Evolutionary conservation across 1,139 yeast genomes (phyloP), one percentile per base, ranked within the genome.

Genomic region (Debaryomyces robertsiae): DNA sequence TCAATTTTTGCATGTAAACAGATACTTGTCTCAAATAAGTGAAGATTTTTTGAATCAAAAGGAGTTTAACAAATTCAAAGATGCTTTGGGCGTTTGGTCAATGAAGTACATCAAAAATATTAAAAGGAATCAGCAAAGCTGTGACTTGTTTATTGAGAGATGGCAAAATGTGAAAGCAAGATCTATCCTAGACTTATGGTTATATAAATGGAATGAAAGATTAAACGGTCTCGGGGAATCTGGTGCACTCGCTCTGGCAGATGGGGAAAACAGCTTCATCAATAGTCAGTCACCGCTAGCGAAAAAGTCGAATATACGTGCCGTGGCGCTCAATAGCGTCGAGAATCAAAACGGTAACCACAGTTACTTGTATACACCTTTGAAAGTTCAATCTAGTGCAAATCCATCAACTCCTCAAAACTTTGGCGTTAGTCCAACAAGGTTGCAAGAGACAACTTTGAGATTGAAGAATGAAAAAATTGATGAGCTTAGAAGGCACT

Each of bases 141-240:
- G 69, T 48, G 67, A 64, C 10, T 50, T 65, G 35, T 70, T 71
- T 42, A 48, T 56, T 7, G 57, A 56, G 18, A 59, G 69, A 41
- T 67, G 72, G 71, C 61, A 67, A 32, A 43, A 49, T 5, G 52
- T 61, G 7, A 55, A 61, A 33, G 35, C 57, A 32, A 58, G 58
- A 35, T 54, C 68, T 0, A 57, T 70, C 9, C 64, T 71, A 40
- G 73, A 69, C 24, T 52, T 72, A 16, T 72, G 77, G 77, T 18
- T 52, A 1, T 60, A 53, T 39, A 65, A 65, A 43, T 39, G 47
- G 2, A 44, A 27, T 39, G 53, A 46, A 39, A 40, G 36, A 23
- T 9, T 16, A 13, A 7, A 32, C 9, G 22, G n/a, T 3, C 33
- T 18, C 11, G 39, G 34, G 9, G 37, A 24, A 3, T 41, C 32